These are phyloP conservation scores for Anastatica hierochuntica DNA, from an alignment of 345 rosid genomes.

Conservation along the genomic window DNA sequence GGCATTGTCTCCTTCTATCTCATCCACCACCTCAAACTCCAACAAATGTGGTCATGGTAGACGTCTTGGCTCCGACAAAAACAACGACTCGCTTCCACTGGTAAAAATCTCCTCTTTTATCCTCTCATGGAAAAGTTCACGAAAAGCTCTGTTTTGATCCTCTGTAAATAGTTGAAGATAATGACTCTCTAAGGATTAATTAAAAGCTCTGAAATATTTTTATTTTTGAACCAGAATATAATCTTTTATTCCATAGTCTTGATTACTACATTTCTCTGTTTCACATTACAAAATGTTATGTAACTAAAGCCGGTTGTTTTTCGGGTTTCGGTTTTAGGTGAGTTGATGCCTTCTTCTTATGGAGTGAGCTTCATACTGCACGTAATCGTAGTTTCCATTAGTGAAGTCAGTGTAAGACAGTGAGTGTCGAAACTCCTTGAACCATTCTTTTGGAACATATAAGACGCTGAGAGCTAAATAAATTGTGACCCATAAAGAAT, in stretches of 20 bases:
- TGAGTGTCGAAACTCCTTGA: no score
- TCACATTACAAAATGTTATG: no score
- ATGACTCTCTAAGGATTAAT: background rate
- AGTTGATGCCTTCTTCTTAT: constrained; percentile 36
- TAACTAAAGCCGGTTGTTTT: no score
- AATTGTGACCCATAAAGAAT: no score
- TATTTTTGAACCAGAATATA: no score
- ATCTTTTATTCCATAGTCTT: constrained; percentile 1
- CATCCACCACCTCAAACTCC: constrained; percentile 31
- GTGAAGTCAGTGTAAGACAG: no score
- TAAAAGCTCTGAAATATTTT: background rate
- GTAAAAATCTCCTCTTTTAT: constrained; percentile 23
- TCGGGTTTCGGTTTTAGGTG: constrained; percentile 20
- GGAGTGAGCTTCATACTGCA: constrained; percentile 84
- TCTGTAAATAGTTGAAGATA: background rate
- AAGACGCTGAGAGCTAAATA: no score
- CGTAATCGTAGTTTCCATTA: constrained; percentile 54
- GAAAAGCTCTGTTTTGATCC: no score
- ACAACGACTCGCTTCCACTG: constrained; percentile 56
- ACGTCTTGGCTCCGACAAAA: constrained; percentile 81
- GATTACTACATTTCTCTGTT: no score
- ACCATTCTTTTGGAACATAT: no score
- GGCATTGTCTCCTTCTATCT: constrained; percentile 56
- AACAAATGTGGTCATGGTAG: constrained; percentile 90
- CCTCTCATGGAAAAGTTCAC: background rate